Evolutionary conservation across 345 rosid genomes (phyloP).

Genomic region (Salix dunnii): DNA sequence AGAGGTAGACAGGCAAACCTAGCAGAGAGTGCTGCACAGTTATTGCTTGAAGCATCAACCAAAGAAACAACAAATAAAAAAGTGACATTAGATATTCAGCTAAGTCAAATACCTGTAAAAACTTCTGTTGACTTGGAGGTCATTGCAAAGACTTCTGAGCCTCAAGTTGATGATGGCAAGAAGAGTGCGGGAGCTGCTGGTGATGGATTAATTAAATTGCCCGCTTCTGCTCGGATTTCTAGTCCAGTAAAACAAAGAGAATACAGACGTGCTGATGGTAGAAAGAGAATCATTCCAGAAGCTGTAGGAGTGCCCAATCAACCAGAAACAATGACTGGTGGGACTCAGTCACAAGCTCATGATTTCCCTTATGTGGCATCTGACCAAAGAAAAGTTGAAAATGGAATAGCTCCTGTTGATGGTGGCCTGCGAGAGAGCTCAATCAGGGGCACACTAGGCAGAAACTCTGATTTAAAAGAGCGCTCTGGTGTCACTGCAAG

Average conservation of each 20-base stretch:
- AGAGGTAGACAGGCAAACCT: conserved; percentile 87
- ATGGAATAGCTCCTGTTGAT: conserved; percentile 42
- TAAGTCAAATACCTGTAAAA: conserved; percentile 49
- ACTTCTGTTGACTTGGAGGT: conserved; percentile 46
- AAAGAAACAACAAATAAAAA: conserved; percentile 67
- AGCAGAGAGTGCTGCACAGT: conserved; percentile 89
- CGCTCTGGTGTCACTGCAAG: conserved; percentile 74
- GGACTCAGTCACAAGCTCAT: conserved; percentile 32
- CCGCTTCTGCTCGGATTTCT: conserved; percentile 46
- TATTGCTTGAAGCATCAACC: conserved; percentile 86
- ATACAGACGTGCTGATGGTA: conserved; percentile 92
- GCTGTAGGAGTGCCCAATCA: conserved; percentile 79
- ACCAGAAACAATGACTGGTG: conserved; percentile 46
- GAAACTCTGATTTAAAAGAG: conserved; percentile 60
- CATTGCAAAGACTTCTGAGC: conserved; percentile 46
- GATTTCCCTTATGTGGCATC: conserved; percentile 40
- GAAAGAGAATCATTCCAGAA: conserved; percentile 98
- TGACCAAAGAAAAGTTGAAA: conserved; percentile 44
- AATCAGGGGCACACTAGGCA: conserved; percentile 40
- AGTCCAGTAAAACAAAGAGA: conserved; percentile 93
- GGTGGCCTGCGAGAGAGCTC: conserved; percentile 39
- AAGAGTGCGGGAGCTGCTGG: conserved; percentile 39
- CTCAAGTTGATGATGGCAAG: conserved; percentile 54
- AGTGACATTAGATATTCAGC: conserved; percentile 52
- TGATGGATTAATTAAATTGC: conserved; percentile 54